Base-by-base conservation (phyloP, 805 yeast genomes). In the Nakazawaea molendinolei region DNA sequence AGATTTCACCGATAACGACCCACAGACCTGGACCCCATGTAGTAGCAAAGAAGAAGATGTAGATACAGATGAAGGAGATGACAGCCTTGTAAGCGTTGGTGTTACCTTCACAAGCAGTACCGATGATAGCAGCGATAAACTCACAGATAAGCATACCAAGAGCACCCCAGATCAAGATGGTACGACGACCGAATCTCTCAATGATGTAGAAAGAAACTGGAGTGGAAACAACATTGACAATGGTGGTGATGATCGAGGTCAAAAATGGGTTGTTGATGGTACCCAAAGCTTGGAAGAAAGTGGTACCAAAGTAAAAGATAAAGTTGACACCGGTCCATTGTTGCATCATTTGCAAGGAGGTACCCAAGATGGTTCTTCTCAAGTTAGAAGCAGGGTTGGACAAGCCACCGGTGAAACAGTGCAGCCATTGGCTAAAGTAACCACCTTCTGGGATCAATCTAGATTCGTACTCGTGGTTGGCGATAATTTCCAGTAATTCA, bases 1-100 rank as follows among this genome's bases (percentile, higher is more conserved):
- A 83, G 32, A 71, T 60, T 49, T 74, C 81, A 48, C 77, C 76
- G 48, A 63, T 57, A 38, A 73, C 56, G 32, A 74, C 84, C 89
- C 90, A 84, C 26, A 74, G 76, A 42, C 73, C 75, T 26, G 92
- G 87, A 55, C 90, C 90, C 90, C 92, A 85, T 17, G 90, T 73
- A 4, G 85, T 69, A 7, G 92, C 94, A 62, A 82, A 81, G 55
- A 79, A 78, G 38, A 79, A 76, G 46, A 85, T 79, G 53, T 80
- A 85, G 26, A 69, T 54, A 53, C 79, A 74, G 39, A 71, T 63
- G 50, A 74, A 67, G 8, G 62, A 39, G 42, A 60, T 51, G 58
- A 58, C 53, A 14, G 60, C 62, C 29, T 41, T 44, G 38, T 52
- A 59, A 19, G 62, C 54, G 14, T 43, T 41, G 2, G 35, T 38